Evolutionary conservation across 179 eudicot genomes (phyloP), one percentile per base, ranked within the genome.

Genomic region (Beta lomatogona): DNA sequence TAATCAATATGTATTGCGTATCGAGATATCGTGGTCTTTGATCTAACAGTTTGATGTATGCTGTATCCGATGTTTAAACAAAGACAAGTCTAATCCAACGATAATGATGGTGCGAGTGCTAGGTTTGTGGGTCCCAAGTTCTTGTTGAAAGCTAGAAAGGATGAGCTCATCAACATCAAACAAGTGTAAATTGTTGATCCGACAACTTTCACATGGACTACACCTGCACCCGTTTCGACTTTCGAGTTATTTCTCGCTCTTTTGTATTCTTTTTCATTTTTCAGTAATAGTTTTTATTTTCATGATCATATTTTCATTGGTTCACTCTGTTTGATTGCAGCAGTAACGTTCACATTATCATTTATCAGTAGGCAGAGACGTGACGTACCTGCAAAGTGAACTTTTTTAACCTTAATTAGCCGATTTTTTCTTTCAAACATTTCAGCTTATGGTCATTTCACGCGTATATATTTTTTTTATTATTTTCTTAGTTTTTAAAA

Each of bases 151-250:
- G 41, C 41, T 36, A 36, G 41, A 36, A 36, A 36, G 55, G 55
- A 41, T 63, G 67, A 41, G 59, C 78, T 28, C 12, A 4, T 44
- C 55, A 75, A n/a, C 25, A 75, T 9, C 68, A n/a, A 19, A 59
- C 78, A 61, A 46, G 79, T 77, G 79, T 77, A 59, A 64, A n/a
- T 2, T 22, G 0, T 64, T 3, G 46, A 50, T 48, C 60, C 60
- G 71, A 77, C 79, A 61, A 3, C 21, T 22, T 64, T 61, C 71
- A 61, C 79, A 77, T 64, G 71, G 57, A 45, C 6, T 41, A 65
- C 69, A 31, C n/a, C 14, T 52, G 52, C 59, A 53, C 76, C n/a
- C 60, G 41, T 72, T 72, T 72, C 76, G 44, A 53, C n/a, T 72
- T 72, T 15, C 16, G 52, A 48, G 52, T 48, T 48, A 36, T 36